phyloP scores from a whole-genome alignment of 257 asterid species.

The Solanum sparsipilum region DNA sequence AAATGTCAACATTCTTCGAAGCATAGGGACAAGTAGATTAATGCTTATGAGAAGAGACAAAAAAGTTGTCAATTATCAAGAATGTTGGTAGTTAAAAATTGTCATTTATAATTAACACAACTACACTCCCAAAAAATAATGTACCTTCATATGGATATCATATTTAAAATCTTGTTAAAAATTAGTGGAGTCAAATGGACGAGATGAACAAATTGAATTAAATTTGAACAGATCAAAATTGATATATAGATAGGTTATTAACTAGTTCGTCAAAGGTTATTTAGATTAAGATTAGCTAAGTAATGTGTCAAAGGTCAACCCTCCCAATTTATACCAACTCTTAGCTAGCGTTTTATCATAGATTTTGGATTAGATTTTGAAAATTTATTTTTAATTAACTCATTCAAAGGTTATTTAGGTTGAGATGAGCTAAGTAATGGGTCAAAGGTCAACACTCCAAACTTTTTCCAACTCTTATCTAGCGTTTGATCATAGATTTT shows the following conservation, averaged over 20 bases:
- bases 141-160: neutral
- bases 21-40: neutral
- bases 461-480: neutral
- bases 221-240: neutral
- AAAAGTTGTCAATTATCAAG: neutral
- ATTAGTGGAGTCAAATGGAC: neutral
- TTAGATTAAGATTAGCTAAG: neutral
- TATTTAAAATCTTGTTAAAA: neutral
- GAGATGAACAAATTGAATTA: neutral
- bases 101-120: neutral
- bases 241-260: neutral
- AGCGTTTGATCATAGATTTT: neutral
- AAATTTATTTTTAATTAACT: neutral
- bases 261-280: neutral
- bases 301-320: neutral
- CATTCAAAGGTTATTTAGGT: neutral
- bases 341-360: neutral
- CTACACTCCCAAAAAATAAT: neutral
- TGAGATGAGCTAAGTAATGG: neutral
- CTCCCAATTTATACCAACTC: accelerated
- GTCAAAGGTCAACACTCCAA: neutral
- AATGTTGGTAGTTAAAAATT: neutral
- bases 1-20: neutral
- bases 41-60: neutral
- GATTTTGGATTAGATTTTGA: neutral